phyloP scores from a whole-genome alignment of 345 rosid species.

The Aurinia saxatilis region DNA sequence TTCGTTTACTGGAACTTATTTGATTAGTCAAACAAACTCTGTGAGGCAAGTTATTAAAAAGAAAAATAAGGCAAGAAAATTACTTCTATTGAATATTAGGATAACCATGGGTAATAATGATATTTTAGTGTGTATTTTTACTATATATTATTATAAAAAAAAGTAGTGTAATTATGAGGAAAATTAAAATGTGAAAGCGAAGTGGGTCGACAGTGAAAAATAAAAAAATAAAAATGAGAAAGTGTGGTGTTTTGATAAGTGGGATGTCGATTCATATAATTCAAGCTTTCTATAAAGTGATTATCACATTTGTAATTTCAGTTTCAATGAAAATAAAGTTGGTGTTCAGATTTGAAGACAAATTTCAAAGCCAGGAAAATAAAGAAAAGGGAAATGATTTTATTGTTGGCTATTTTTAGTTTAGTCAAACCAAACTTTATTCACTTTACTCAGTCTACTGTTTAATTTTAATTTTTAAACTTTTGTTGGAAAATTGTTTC shows the following conservation, averaged over 20 bases:
- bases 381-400: neutral
- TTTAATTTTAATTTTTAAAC: neutral
- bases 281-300: slow-evolving; percentile 28
- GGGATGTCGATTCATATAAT: slow-evolving; percentile 34
- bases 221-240: slow-evolving; percentile 1
- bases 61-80: no score
- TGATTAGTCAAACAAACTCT: no score
- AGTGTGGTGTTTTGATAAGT: slow-evolving; percentile 28
- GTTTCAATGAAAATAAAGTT: neutral
- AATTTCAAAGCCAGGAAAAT: neutral
- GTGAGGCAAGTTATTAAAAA: no score
- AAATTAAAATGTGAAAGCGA: neutral
- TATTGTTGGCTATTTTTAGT: neutral
- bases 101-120: neutral
- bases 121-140: neutral
- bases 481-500: neutral
- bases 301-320: slow-evolving; percentile 18
- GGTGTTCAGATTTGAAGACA: neutral
- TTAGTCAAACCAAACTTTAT: slow-evolving; percentile 1
- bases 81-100: neutral
- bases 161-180: slow-evolving; percentile 1
- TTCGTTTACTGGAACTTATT: no score
- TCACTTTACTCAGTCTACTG: neutral
- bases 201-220: neutral
- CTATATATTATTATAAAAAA: neutral